These are phyloP conservation scores for Tulasnella sp. DNA, from an alignment of 768 basidiomycete species.

Conservation along the genomic window DNA sequence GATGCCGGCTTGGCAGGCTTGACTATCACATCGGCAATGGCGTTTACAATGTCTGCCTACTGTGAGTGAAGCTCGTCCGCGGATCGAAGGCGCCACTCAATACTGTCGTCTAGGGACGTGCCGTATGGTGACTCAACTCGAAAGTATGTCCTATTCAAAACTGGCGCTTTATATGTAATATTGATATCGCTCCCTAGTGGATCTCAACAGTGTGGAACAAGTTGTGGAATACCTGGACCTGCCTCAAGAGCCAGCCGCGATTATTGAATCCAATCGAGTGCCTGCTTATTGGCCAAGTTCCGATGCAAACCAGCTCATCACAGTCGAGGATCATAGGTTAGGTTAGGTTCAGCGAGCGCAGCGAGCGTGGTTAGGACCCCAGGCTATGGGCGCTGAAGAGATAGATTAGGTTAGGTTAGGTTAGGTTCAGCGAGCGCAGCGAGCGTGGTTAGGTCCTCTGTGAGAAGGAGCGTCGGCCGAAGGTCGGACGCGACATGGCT, in stretches of 20 bases:
- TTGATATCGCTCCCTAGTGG: conserved; percentile 16
- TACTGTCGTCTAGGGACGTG: conserved; percentile 28
- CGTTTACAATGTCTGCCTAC: conserved; percentile 36
- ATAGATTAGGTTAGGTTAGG: too few relatives aligned
- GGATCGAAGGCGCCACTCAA: background rate
- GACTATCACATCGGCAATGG: conserved; percentile 59
- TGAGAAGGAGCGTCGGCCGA: too few relatives aligned
- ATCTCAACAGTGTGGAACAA: conserved; percentile 66
- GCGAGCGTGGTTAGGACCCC: too few relatives aligned
- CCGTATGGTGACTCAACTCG: conserved; percentile 43
- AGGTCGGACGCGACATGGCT: too few relatives aligned
- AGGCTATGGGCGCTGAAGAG: too few relatives aligned
- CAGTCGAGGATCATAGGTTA: conserved; percentile 64
- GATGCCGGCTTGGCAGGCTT: conserved; percentile 36
- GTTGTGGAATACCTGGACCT: conserved; percentile 84
- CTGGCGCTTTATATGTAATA: background rate
- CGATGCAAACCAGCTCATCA: conserved; percentile 43
- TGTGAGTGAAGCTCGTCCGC: conserved; percentile 9
- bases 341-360: too few relatives aligned
- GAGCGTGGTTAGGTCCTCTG: too few relatives aligned
- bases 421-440: too few relatives aligned
- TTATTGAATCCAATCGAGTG: conserved; percentile 61
- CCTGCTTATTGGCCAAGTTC: conserved; percentile 92
- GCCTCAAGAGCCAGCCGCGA: conserved; percentile 71
- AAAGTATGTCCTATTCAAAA: conserved; percentile 37